phyloP scores from a whole-genome alignment of 805 yeast genomes.

The Wickerhamiella alocasiicola region DNA sequence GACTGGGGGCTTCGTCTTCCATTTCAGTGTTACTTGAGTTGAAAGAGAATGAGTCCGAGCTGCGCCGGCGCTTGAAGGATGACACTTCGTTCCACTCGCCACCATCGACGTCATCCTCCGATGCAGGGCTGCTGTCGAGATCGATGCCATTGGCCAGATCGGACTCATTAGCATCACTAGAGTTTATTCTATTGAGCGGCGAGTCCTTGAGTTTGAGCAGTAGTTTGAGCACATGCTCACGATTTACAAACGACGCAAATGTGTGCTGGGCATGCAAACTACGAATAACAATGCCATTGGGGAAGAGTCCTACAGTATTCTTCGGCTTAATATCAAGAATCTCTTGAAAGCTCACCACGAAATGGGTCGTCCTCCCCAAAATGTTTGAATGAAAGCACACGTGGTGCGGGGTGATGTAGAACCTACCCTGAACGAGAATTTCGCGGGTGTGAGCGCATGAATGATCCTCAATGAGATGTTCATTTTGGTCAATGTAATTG shows the following conservation, averaged over 20 bases:
- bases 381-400: slow-evolving; percentile 79
- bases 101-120: slow-evolving; percentile 17
- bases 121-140: slow-evolving; percentile 6
- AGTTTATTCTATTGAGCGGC: slow-evolving; percentile 1
- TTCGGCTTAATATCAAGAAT: slow-evolving; percentile 65
- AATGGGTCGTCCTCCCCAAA: slow-evolving; percentile 80
- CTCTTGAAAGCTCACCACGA: slow-evolving; percentile 60
- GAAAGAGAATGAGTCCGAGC: slow-evolving; percentile 12
- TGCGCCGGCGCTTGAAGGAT: slow-evolving; percentile 10
- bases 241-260: slow-evolving; percentile 76
- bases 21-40: slow-evolving; percentile 13
- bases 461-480: slow-evolving; percentile 71
- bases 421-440: slow-evolving; percentile 73
- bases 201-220: slow-evolving; percentile 30
- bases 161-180: background rate
- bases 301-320: slow-evolving; percentile 77
- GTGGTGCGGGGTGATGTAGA: slow-evolving; percentile 66
- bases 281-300: slow-evolving; percentile 71
- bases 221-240: slow-evolving; percentile 65
- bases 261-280: slow-evolving; percentile 52
- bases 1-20: slow-evolving; percentile 8
- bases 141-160: background rate
- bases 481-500: slow-evolving; percentile 48
- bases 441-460: slow-evolving; percentile 84
- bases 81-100: slow-evolving; percentile 9